phyloP scores from a whole-genome alignment of 2,329 filamentous ascomycete genomes.

The Penicillium sp. region DNA sequence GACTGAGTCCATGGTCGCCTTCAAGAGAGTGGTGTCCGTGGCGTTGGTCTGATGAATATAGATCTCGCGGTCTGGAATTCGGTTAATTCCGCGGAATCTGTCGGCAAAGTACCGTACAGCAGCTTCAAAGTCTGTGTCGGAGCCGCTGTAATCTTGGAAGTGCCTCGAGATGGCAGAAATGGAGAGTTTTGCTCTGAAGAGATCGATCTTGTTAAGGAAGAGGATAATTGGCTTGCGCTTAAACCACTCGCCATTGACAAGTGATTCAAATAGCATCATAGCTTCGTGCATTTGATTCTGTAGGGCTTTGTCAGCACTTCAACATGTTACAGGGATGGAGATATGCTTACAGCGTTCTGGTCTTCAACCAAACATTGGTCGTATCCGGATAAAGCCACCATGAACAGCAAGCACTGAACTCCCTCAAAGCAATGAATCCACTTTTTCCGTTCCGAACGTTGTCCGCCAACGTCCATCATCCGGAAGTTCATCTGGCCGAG shows the following conservation, averaged over 20 bases:
- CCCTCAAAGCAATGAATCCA: slow-evolving; percentile 98
- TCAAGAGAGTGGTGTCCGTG: slow-evolving; percentile 71
- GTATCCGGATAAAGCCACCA: slow-evolving; percentile 94
- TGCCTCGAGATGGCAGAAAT: slow-evolving; percentile 71
- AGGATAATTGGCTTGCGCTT: slow-evolving; percentile 77
- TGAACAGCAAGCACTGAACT: slow-evolving; percentile 86
- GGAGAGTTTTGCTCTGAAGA: slow-evolving; percentile 75
- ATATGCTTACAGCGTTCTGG: slow-evolving; percentile 80
- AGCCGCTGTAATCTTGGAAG: slow-evolving; percentile 77
- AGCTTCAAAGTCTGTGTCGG: slow-evolving; percentile 69
- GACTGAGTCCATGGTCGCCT: slow-evolving; percentile 82
- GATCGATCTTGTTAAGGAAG: slow-evolving; percentile 85
- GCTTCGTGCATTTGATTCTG: slow-evolving; percentile 92
- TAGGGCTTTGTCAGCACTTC: neutral
- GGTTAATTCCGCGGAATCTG: slow-evolving; percentile 75
- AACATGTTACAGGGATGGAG: neutral
- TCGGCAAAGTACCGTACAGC: slow-evolving; percentile 80
- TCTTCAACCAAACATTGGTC: slow-evolving; percentile 96
- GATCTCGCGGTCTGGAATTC: slow-evolving; percentile 58
- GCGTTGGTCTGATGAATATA: slow-evolving; percentile 62
- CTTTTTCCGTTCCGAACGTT: slow-evolving; percentile 91
- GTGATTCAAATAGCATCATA: slow-evolving; percentile 82
- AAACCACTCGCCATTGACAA: slow-evolving; percentile 86
- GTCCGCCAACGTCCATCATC: slow-evolving; percentile 94
- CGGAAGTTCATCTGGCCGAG: slow-evolving; percentile 89